These are phyloP conservation scores for Pistacia atlantica DNA, from an alignment of 345 rosid species.

Conservation along the genomic window DNA sequence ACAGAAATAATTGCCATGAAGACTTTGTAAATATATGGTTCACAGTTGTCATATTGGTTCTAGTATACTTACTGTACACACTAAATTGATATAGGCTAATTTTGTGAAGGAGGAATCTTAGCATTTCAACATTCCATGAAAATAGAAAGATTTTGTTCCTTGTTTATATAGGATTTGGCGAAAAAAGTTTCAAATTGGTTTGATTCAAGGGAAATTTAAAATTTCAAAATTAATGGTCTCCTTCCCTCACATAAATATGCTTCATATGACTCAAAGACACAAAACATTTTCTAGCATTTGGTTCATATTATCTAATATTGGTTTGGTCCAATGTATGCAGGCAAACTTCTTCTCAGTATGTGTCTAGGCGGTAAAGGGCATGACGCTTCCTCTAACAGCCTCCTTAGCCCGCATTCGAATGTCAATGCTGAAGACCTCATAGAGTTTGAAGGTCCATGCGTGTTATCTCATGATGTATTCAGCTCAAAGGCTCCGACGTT, in stretches of 20 bases:
- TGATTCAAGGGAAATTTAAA: background rate
- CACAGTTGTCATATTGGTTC: background rate
- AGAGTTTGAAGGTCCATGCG: slow-evolving; percentile 34
- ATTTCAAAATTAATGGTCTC: background rate
- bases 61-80: background rate
- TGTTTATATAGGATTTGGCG: background rate
- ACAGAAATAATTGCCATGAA: background rate
- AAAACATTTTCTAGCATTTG: background rate
- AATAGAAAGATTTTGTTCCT: background rate
- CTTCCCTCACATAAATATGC: background rate
- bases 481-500: slow-evolving; percentile 40
- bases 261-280: background rate
- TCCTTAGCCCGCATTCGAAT: slow-evolving; percentile 34
- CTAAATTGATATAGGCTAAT: background rate
- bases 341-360: slow-evolving; percentile 67
- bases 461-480: slow-evolving; percentile 30
- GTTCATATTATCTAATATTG: too few species aligned
- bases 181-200: background rate
- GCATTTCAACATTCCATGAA: background rate
- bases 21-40: background rate
- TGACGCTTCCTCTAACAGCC: slow-evolving; percentile 27
- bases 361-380: slow-evolving; percentile 56
- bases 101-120: background rate
- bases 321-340: slow-evolving; percentile 39
- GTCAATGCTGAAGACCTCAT: slow-evolving; percentile 27